Percentiles rank a stretch among this genome's conserved stretches.
Evolutionary conservation across 495 filamentous ascomycete species (phyloP).

Genomic region (Neurospora tetrasperma): DNA sequence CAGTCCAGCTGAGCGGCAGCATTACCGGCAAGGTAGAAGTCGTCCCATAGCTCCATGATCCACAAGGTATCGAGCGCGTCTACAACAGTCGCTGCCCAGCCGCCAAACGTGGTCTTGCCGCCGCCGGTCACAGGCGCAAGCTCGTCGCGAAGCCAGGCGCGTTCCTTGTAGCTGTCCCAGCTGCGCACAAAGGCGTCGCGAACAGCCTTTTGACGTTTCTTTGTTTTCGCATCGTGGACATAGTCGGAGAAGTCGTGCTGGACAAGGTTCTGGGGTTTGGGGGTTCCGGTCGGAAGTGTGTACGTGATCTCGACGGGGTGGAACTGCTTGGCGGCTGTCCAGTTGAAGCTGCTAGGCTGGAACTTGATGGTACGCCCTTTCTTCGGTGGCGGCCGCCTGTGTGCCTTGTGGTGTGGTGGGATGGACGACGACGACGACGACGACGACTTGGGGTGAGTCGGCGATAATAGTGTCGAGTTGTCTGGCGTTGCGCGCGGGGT

Average conservation of each 20-base stretch:
- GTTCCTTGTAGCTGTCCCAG: slow-evolving; percentile 66
- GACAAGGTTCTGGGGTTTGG: slow-evolving; percentile 49
- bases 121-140: slow-evolving; percentile 51
- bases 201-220: slow-evolving; percentile 34
- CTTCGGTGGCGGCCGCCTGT: no score
- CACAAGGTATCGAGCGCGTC: slow-evolving; percentile 72
- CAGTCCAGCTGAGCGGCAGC: slow-evolving; percentile 63
- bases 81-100: slow-evolving; percentile 75
- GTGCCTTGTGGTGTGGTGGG: no score
- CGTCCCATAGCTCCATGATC: slow-evolving; percentile 71
- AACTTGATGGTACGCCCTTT: background rate
- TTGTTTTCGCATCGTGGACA: slow-evolving; percentile 25
- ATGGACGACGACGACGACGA: no score
- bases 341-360: slow-evolving; percentile 33
- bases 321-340: slow-evolving; percentile 48
- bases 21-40: slow-evolving; percentile 65
- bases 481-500: no score
- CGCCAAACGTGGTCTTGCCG: slow-evolving; percentile 56
- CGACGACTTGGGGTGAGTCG: no score
- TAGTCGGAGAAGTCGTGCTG: slow-evolving; percentile 53
- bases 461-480: no score
- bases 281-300: slow-evolving; percentile 47
- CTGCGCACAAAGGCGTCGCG: slow-evolving; percentile 57
- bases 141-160: slow-evolving; percentile 74
- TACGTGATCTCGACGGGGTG: slow-evolving; percentile 51